Evolutionary conservation across 768 basidiomycete species (phyloP).

Genomic region (Gloeopeniophorella convolvens): DNA sequence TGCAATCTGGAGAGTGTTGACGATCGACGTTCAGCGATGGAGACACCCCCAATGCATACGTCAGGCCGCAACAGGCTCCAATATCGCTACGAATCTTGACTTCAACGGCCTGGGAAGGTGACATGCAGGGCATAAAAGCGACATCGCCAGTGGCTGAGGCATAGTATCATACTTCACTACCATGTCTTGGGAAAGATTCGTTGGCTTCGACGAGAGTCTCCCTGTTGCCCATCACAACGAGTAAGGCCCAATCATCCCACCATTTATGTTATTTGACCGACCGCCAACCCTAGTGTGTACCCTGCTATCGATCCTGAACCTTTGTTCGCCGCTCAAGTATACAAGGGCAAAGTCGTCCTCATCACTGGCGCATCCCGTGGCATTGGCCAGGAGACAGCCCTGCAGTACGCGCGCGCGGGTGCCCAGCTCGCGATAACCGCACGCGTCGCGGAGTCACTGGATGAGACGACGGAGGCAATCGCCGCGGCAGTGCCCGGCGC

Average conservation of each 20-base stretch:
- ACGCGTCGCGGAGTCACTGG: neutral
- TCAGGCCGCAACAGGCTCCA: too few species aligned
- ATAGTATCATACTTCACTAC: too few species aligned
- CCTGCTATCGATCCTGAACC: neutral
- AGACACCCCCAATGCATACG: too few species aligned
- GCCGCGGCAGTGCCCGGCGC: neutral
- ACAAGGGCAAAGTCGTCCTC: slow-evolving; percentile 1
- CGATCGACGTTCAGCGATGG: too few species aligned
- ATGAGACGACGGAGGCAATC: neutral
- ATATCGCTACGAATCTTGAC: too few species aligned
- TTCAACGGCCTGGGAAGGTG: too few species aligned
- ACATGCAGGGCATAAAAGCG: too few species aligned
- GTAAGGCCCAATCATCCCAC: neutral
- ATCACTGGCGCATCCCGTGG: slow-evolving; percentile 11
- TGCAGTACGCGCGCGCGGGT: slow-evolving; percentile 3
- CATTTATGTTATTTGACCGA: neutral
- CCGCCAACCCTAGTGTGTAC: neutral
- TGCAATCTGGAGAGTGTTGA: too few species aligned
- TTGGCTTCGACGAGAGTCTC: slow-evolving; percentile 7
- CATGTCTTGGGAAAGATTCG: neutral
- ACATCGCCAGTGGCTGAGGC: too few species aligned
- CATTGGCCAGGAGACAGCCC: slow-evolving; percentile 3
- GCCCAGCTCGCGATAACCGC: slow-evolving; percentile 1
- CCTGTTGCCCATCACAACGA: slow-evolving; percentile 3
- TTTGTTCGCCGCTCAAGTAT: neutral